Evolutionary conservation across 2,329 filamentous ascomycete genomes (phyloP).

Genomic region (Trichoderma sp.): DNA sequence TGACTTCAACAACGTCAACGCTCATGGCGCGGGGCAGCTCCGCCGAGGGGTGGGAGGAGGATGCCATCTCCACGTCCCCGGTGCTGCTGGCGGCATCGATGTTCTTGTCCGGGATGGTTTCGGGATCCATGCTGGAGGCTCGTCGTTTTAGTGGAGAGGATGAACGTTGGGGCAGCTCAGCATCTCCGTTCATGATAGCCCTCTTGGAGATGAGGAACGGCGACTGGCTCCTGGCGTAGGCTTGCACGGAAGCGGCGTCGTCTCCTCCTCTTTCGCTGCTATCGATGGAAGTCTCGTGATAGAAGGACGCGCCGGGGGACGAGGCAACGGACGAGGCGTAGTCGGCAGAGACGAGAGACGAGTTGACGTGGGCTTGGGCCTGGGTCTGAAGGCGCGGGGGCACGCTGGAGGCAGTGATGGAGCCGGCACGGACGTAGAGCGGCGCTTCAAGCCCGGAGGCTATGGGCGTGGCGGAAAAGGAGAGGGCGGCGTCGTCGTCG

Average conservation of each 20-base stretch:
- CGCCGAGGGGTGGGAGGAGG: constrained; percentile 7
- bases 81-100: constrained; percentile 34
- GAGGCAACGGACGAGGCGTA: constrained; percentile 56
- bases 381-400: constrained; percentile 52
- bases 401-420: constrained; percentile 49
- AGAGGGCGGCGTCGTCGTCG: constrained; percentile 49
- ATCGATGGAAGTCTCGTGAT: constrained; percentile 56
- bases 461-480: constrained; percentile 47
- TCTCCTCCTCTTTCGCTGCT: constrained; percentile 53
- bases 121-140: constrained; percentile 61
- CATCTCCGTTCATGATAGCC: constrained; percentile 59
- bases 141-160: constrained; percentile 64
- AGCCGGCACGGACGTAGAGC: constrained; percentile 43
- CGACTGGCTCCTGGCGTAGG: constrained; percentile 48
- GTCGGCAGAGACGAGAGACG: constrained; percentile 42
- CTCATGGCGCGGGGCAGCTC: constrained; percentile 42
- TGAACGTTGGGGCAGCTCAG: constrained; percentile 57
- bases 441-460: constrained; percentile 40
- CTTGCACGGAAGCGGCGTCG: constrained; percentile 43
- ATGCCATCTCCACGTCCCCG: constrained; percentile 16
- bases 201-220: constrained; percentile 52
- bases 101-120: constrained; percentile 38
- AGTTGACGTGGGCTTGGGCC: constrained; percentile 32
- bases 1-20: constrained; percentile 39
- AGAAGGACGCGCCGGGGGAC: constrained; percentile 54